phyloP scores from a whole-genome alignment of 108 stramenopile species.

The Cylindrotheca fusiformis region DNA sequence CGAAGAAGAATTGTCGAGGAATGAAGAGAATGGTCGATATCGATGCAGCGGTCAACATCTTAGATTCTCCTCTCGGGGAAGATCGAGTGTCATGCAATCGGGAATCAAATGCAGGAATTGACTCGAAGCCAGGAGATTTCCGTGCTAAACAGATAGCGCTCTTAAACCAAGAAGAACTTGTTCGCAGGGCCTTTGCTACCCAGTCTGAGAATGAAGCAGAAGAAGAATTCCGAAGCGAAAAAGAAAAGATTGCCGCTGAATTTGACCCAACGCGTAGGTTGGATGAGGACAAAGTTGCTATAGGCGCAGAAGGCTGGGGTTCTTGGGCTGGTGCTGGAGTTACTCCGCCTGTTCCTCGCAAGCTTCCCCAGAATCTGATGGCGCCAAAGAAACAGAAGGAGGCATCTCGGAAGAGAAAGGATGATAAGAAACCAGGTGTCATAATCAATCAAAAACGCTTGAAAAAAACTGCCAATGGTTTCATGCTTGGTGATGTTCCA shows the following conservation, averaged over 20 bases:
- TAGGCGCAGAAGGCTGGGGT: constrained; percentile 80
- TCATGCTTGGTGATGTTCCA: constrained; percentile 86
- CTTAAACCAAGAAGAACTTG: constrained; percentile 86
- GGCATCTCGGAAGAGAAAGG: constrained; percentile 55
- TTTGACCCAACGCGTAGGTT: constrained; percentile 75
- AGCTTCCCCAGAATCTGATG: constrained; percentile 53
- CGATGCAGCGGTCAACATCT: constrained; percentile 16
- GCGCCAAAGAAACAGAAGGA: constrained; percentile 56
- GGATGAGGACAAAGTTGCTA: constrained; percentile 39
- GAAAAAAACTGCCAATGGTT: constrained; percentile 81
- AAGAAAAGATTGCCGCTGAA: constrained; percentile 70
- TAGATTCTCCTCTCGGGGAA: constrained; percentile 16
- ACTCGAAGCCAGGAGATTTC: not conserved
- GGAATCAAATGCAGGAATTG: too few relatives aligned
- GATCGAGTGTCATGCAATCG: too few relatives aligned
- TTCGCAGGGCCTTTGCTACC: constrained; percentile 89
- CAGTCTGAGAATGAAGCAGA: constrained; percentile 74
- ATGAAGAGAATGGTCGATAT: constrained; percentile 28
- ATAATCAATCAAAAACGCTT: constrained; percentile 93
- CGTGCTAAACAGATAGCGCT: constrained; percentile 25
- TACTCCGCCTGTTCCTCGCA: constrained; percentile 63
- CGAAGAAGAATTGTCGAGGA: constrained; percentile 1
- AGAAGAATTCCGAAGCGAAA: constrained; percentile 89
- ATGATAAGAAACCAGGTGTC: constrained; percentile 82
- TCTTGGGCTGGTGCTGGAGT: constrained; percentile 88